Evolutionary conservation across 2,329 filamentous ascomycete species (phyloP).

Genomic region (Fusarium sp.): DNA sequence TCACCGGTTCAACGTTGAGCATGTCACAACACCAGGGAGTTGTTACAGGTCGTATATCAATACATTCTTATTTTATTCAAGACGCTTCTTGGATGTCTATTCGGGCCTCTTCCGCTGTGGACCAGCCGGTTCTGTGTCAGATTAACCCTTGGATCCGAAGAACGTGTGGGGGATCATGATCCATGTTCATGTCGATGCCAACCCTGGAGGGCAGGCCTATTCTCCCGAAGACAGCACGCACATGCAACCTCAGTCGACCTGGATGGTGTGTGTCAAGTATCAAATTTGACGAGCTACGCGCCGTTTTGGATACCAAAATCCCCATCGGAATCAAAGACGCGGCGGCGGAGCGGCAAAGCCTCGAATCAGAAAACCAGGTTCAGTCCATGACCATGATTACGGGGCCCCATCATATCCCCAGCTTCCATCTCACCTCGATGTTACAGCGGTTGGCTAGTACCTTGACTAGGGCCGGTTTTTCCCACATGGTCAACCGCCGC

Average conservation of each 20-base stretch:
- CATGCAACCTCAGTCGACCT: conserved; percentile 12
- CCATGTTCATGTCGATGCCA: conserved; percentile 40
- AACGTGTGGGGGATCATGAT: conserved; percentile 39
- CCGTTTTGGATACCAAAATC: conserved; percentile 3
- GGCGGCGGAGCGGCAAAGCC: conserved; percentile 12
- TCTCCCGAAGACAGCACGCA: background rate
- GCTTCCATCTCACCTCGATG: conserved; percentile 13
- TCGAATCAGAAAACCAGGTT: conserved; percentile 10
- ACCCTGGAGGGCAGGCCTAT: conserved; percentile 21
- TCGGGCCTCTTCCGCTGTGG: conserved; percentile 18
- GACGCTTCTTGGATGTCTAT: conserved; percentile 1
- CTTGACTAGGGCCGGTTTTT: conserved; percentile 16
- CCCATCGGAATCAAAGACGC: background rate
- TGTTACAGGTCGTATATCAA: conserved; percentile 25
- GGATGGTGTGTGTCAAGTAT: conserved; percentile 2
- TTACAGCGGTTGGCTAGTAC: conserved; percentile 8
- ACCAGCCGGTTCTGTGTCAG: conserved; percentile 22
- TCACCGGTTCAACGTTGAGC: conserved; percentile 6
- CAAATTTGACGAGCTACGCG: conserved; percentile 13
- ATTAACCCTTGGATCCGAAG: conserved; percentile 29
- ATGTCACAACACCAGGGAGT: conserved; percentile 10
- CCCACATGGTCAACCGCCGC: conserved; percentile 43
- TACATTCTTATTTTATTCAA: background rate
- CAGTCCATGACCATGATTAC: background rate
- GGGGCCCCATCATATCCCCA: conserved; percentile 9